A percentile compares a stretch with the other conserved stretches of the same genome.
phyloP scores from a whole-genome alignment of 1,139 yeast species.

The Zygoascus meyerae region DNA sequence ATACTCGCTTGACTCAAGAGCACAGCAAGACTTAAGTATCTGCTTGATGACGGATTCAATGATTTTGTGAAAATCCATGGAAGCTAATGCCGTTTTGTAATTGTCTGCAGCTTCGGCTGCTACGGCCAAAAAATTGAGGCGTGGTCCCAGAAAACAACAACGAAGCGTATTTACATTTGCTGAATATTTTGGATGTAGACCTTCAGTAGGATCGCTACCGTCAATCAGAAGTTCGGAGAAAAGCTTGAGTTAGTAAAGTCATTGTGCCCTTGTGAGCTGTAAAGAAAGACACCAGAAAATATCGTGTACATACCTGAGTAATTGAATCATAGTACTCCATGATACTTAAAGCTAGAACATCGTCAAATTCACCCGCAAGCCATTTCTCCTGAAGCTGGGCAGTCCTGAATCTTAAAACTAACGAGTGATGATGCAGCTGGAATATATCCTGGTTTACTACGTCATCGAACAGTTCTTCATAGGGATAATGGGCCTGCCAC shows the following conservation, averaged over 20 bases:
- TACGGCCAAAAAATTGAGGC: neutral
- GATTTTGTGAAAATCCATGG: neutral
- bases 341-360: neutral
- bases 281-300: neutral
- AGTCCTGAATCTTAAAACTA: neutral
- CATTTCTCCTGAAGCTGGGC: neutral
- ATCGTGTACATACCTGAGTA: neutral
- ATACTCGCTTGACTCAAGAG: neutral
- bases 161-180: neutral
- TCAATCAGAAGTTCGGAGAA: neutral
- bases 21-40: neutral
- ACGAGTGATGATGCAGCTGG: neutral
- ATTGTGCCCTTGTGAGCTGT: no score
- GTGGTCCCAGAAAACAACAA: neutral
- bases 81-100: neutral
- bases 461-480: neutral
- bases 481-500: conserved; percentile 4
- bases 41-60: neutral
- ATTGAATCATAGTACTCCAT: neutral
- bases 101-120: neutral
- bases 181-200: neutral
- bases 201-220: neutral
- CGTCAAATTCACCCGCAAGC: neutral
- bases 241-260: no score
- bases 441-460: neutral